Base-by-base conservation (phyloP, 2,329 filamentous ascomycete species). In the Cordyceps fumosorosea region DNA sequence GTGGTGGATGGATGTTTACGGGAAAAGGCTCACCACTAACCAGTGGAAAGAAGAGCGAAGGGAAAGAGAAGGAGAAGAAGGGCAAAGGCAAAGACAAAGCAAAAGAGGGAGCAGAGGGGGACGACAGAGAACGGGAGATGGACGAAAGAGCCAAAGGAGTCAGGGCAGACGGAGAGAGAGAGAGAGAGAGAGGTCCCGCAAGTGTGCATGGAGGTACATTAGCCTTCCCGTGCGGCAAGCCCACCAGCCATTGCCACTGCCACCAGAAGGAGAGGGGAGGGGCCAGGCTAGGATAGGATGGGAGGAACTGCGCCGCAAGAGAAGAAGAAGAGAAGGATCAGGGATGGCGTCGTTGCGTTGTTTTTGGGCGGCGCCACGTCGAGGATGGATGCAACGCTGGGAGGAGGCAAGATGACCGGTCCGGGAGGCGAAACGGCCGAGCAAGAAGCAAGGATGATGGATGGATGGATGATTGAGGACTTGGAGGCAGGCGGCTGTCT, bases 211-310 rank as follows among this genome's bases (percentile, higher is more conserved):
- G 40, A 40, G 48, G 42, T 42, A 61, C 58, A 54, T 61, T 61
- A 61, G 58, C 44, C 58, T 61, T 61, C 51, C 58, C 58, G 58
- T 61, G 56, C 56, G 56, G 45, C 56, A 58, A 51, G 56, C 44
- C 55, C 55, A 58, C 45, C 32, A 32, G 29, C 29, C 29, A 32
- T n/a, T n/a, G n/a, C n/a, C n/a, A n/a, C n/a, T 32, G 29, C 29
- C 29, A 32, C 29, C 29, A 32, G 5, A 32, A 32, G 29, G 12
- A 10, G 29, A 40, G 12, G 29, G 32, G 56, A 50, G 42, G 54
- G 42, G 54, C 10, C 18, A n/a, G 40, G 53, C n/a, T 56, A 40
- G 40, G 53, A 56, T n/a, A n/a, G n/a, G n/a, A n/a, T n/a, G n/a
- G 40, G 54, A 24, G 42, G 37, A 11, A 34, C 20, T 54, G 52